A percentile compares a stretch with the other conserved stretches of the same genome.
Evolutionary conservation across 2,329 filamentous ascomycete species (phyloP).

Genomic region (Sclerotinia sclerotiorum): DNA sequence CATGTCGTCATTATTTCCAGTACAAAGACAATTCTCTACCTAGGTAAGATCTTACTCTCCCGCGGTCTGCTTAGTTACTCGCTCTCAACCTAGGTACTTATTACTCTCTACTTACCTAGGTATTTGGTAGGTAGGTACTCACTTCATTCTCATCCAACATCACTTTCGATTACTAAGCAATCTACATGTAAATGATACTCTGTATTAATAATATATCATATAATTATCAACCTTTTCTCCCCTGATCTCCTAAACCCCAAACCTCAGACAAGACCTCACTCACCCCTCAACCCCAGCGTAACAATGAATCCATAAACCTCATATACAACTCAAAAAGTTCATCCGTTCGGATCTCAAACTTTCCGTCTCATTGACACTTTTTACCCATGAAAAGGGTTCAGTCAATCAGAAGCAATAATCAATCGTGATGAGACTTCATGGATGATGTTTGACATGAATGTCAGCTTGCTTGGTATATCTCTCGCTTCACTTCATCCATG

Average conservation of each 20-base stretch:
- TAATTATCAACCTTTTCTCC: neutral
- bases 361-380: neutral
- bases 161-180: neutral
- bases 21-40: neutral
- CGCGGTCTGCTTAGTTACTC: too few relatives aligned
- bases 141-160: neutral
- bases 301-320: too few relatives aligned
- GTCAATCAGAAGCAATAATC: neutral
- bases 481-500: slow-evolving; percentile 18
- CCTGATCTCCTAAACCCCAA: neutral
- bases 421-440: neutral
- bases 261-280: neutral
- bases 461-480: neutral
- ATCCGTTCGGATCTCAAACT: slow-evolving; percentile 5
- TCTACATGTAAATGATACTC: neutral
- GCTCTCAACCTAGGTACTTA: too few relatives aligned
- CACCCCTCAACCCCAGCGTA: neutral
- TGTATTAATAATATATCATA: neutral
- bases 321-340: neutral
- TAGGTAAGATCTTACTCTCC: too few relatives aligned
- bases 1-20: neutral
- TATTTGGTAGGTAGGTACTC: too few relatives aligned
- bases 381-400: neutral
- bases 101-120: neutral
- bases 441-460: neutral